Evolutionary conservation across 257 asterid genomes (phyloP), one percentile per base, ranked within the genome.

Genomic region (Eucommia ulmoides): DNA sequence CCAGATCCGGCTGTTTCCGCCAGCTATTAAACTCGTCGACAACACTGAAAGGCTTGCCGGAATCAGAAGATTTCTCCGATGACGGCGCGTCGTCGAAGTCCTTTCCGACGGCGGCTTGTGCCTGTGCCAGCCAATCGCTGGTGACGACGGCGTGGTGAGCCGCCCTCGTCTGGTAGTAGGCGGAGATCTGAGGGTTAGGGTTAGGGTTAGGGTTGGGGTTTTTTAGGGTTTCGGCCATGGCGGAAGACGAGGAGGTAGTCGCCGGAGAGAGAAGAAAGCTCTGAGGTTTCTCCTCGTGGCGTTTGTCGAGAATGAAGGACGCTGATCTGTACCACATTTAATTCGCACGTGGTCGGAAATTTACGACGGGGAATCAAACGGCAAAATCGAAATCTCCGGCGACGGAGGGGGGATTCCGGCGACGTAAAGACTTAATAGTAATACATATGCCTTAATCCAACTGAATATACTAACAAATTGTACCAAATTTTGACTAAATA

Each of bases 141-240:
- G 96, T 84, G 35, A 85, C 85, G 35, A 80, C 98, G 50, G 81
- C 94, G 67, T 82, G 85, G 61, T 85, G 98, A 11, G 82, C 98
- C 50, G 96, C 93, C 51, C 98, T 85, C 2, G 93, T 74, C 50
- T 82, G 94, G 35, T 89, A 89, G 61, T 89, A 89, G 19, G 80
- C 74, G 0, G 96, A 89, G 11, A 85, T 68, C 33, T 67, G 64
- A 52, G 81, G 77, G 60, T 67, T 66, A n/a, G n/a, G n/a, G n/a
- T n/a, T n/a, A 19, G 80, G 72, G 50, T 64, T 70, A 52, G 81
- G 77, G 60, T 67, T 66, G 17, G 80, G 72, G 50, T 64, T 70
- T 11, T 62, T 80, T 24, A 65, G 57, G 11, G 83, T 60, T 64
- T 72, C 82, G 54, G 80, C 71, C 71, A 76, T 56, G 22, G 83